Percentiles rank a stretch among this genome's conserved stretches.
Conservation (phyloP, 1,284 basidiomycete genomes). For the Sanguinoderma infundibulare region DNA sequence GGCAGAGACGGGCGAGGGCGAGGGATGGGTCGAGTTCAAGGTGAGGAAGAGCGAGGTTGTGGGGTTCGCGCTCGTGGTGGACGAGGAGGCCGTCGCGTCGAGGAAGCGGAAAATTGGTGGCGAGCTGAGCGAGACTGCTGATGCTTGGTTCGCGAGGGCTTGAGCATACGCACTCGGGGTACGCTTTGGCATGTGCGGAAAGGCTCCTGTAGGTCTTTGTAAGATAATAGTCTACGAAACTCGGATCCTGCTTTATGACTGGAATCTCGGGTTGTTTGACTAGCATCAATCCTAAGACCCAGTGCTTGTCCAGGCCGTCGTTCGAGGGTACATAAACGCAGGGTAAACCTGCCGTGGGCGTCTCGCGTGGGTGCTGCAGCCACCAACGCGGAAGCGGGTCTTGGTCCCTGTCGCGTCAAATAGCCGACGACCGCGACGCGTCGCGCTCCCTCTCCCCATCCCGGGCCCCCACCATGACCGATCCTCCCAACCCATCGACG, state of each 20-base stretch:
- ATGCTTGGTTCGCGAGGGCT: slow-evolving; percentile 33
- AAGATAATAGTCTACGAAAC: no score
- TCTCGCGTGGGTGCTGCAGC: neutral
- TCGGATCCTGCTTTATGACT: no score
- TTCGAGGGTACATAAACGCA: neutral
- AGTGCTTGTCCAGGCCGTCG: neutral
- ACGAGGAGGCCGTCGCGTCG: slow-evolving; percentile 19
- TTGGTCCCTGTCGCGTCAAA: no score
- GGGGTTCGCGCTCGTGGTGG: slow-evolving; percentile 25
- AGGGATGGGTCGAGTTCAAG: slow-evolving; percentile 27
- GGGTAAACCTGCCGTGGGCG: neutral
- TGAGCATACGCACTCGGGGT: neutral
- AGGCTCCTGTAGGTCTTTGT: no score
- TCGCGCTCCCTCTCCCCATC: neutral
- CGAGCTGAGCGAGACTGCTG: slow-evolving; percentile 26
- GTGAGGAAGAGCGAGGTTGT: slow-evolving; percentile 16
- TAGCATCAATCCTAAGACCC: no score
- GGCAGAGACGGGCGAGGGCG: slow-evolving; percentile 18
- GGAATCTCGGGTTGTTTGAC: no score
- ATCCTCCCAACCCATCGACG: slow-evolving; percentile 9
- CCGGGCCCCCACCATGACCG: slow-evolving; percentile 21
- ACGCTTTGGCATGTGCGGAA: no score
- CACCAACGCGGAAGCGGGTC: neutral
- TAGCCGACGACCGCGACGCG: neutral
- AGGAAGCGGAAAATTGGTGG: slow-evolving; percentile 21